phyloP scores from a whole-genome alignment of 768 basidiomycete genomes.

The Nidularia pulvinata region DNA sequence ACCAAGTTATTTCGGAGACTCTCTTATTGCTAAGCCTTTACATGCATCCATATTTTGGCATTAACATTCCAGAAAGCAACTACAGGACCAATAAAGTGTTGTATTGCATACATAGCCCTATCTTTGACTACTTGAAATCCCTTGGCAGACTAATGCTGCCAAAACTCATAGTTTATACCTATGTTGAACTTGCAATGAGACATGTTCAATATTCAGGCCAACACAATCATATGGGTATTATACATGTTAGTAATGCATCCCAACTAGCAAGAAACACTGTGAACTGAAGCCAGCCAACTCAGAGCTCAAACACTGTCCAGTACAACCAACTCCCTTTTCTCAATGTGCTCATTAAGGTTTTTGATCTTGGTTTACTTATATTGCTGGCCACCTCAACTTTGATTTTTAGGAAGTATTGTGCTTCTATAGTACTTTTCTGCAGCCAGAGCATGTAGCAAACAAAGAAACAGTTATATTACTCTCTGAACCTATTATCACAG shows the following conservation, averaged over 20 bases:
- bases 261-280: neutral
- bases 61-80: too few species aligned
- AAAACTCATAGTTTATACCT: too few species aligned
- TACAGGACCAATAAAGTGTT: too few species aligned
- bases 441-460: neutral
- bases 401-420: neutral
- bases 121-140: too few species aligned
- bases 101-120: too few species aligned
- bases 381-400: neutral
- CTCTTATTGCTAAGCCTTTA: too few species aligned
- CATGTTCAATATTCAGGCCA: neutral
- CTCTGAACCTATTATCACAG: neutral
- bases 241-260: neutral
- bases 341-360: neutral
- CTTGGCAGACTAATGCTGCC: too few species aligned
- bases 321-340: neutral
- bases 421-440: neutral
- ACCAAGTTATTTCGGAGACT: too few species aligned
- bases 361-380: neutral
- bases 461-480: neutral
- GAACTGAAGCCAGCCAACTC: neutral
- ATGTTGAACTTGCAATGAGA: too few species aligned
- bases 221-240: neutral
- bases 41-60: too few species aligned
- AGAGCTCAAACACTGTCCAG: neutral